Evolutionary conservation across 164 flowering plant genomes (phyloP), one percentile per base, ranked within the genome.

Genomic region (Magnolia officinalis): DNA sequence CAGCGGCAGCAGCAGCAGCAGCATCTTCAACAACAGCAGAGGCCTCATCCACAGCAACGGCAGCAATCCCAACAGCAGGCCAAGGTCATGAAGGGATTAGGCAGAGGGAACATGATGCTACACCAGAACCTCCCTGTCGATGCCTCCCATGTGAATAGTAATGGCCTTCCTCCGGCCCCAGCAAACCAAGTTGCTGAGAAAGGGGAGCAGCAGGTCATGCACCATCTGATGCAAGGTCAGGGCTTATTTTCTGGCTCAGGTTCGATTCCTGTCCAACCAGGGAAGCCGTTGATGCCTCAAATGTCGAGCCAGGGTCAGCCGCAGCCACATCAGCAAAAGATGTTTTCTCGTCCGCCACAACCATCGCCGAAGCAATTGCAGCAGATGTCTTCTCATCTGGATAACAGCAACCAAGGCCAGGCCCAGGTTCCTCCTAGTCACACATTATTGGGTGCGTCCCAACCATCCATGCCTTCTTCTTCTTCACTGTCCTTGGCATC

Each of bases 11-110:
- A 81, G 78, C 92, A 84, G 78, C 92, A 84, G 81, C 89, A 84
- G 75, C 84, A 37, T 37, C 45, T 37, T 37, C 45, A 37, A 26
- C 95, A 89, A 75, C 74, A 92, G 78, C 84, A 84, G 45, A 83
- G 98, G 80, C 86, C 82, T 16, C 96, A 89, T 49, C 93, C 90
- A 76, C 92, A 88, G 74, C 96, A 87, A 63, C 81, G 88, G 64
- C 95, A 85, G 68, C 92, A 83, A 20, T 23, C 82, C 72, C 96
- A 87, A 64, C 92, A 89, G 81, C 95, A 86, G 77, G 85, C 89
- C 81, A 94, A 94, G 79, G 74, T 84, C 66, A 26, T 84, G 72
- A 92, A 94, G 78, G 97, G 95, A 77, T 80, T 82, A 71, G 93
- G 92, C 31, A 89, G 94, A 80, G 94, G 89, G 55, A 87, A 78